Percentiles rank a stretch among this genome's conserved stretches.
These are phyloP conservation scores for Pouteria campechiana DNA, from an alignment of 179 eudicot genomes.

Conservation along the genomic window DNA sequence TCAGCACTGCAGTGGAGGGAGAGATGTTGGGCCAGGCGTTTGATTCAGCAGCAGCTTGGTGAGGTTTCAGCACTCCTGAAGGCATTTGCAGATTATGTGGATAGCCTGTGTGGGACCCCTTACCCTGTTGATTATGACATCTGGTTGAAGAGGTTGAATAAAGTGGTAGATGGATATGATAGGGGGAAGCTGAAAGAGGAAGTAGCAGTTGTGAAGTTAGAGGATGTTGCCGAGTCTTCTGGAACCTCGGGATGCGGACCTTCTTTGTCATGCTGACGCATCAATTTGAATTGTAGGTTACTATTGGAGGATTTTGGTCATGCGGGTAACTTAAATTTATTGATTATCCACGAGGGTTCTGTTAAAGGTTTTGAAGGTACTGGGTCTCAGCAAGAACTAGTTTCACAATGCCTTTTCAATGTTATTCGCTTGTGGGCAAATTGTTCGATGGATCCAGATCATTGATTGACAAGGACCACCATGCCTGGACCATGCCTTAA, in stretches of 20 bases:
- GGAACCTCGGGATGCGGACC: slow-evolving; percentile 32
- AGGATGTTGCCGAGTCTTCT: slow-evolving; percentile 59
- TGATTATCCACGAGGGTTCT: no score
- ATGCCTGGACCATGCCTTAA: no score
- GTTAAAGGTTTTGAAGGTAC: no score
- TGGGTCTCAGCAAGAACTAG: no score
- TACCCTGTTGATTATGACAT: slow-evolving; percentile 74
- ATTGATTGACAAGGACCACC: no score
- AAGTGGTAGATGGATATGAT: slow-evolving; percentile 40
- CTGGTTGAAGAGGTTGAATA: slow-evolving; percentile 63
- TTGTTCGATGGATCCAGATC: no score
- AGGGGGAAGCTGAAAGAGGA: slow-evolving; percentile 44
- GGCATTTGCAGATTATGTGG: slow-evolving; percentile 90
- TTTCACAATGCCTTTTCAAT: no score
- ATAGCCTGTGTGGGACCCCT: slow-evolving; percentile 76
- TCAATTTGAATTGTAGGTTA: no score
- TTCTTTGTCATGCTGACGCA: slow-evolving; percentile 6
- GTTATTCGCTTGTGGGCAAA: no score
- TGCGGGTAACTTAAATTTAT: no score
- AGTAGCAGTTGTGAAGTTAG: slow-evolving; percentile 25
- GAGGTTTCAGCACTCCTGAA: slow-evolving; percentile 72
- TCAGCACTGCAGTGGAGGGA: slow-evolving; percentile 79
- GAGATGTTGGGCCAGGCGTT: slow-evolving; percentile 65
- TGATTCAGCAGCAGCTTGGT: slow-evolving; percentile 60
- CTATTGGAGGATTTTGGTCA: no score